phyloP scores from a whole-genome alignment of 352 stramenopile genomes.

The Halophytophthora polymorphica region DNA sequence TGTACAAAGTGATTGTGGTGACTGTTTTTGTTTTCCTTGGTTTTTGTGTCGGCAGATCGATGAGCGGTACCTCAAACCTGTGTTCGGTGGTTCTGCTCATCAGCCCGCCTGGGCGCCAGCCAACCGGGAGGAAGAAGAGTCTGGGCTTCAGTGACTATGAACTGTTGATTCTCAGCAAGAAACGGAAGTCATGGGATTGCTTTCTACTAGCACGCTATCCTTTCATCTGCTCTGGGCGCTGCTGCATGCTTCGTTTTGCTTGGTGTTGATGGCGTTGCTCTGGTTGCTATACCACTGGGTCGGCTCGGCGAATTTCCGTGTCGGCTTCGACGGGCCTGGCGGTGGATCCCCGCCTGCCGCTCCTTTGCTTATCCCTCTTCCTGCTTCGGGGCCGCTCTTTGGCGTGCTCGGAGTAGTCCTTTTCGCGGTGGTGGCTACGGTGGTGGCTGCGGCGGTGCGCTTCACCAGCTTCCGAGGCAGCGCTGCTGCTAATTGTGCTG shows the following conservation, averaged over 20 bases:
- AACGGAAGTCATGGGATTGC: too few relatives aligned
- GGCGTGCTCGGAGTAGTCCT: constrained; percentile 6
- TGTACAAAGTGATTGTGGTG: background rate
- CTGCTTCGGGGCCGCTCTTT: constrained; percentile 13
- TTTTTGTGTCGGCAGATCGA: constrained; percentile 36
- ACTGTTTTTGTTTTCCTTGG: background rate
- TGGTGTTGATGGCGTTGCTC: background rate
- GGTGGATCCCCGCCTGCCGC: constrained; percentile 1
- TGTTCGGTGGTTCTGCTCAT: constrained; percentile 50
- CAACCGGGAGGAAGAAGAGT: too few relatives aligned
- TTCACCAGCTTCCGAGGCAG: too few relatives aligned
- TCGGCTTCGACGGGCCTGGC: constrained; percentile 2
- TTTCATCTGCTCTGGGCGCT: too few relatives aligned
- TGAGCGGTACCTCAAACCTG: constrained; percentile 62
- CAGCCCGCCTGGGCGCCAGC: too few relatives aligned
- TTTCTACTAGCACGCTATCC: too few relatives aligned
- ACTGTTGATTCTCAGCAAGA: too few relatives aligned
- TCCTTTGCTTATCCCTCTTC: constrained; percentile 21
- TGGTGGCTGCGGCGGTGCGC: too few relatives aligned
- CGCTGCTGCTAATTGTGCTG: too few relatives aligned
- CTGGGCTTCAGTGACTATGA: too few relatives aligned
- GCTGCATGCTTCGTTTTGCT: too few relatives aligned
- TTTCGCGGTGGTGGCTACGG: constrained; percentile 11
- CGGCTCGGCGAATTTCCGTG: constrained; percentile 14
- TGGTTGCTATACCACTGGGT: constrained; percentile 8